phyloP scores from a whole-genome alignment of 2,329 filamentous ascomycete genomes.

The Penicillium polonicum region DNA sequence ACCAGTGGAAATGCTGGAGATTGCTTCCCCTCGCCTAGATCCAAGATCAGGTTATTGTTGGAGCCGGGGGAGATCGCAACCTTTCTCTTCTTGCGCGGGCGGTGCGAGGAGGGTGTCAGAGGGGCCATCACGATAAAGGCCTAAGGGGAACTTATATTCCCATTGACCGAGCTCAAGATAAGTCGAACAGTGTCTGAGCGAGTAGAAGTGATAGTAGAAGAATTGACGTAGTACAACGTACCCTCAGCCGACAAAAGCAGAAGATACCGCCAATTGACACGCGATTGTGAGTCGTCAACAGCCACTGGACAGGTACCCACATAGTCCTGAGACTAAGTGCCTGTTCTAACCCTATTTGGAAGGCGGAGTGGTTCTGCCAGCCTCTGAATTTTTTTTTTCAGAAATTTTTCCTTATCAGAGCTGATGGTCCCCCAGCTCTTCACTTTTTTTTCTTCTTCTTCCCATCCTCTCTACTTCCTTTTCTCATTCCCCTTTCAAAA shows the following conservation, averaged over 20 bases:
- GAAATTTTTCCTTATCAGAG: slow-evolving; percentile 31
- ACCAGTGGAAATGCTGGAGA: slow-evolving; percentile 82
- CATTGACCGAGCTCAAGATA: slow-evolving; percentile 21
- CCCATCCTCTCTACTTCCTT: slow-evolving; percentile 19
- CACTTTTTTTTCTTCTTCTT: slow-evolving; percentile 26
- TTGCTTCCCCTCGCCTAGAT: slow-evolving; percentile 46
- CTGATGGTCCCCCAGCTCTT: slow-evolving; percentile 23
- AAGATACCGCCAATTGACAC: slow-evolving; percentile 13
- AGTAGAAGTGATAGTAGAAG: neutral
- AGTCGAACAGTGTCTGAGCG: neutral
- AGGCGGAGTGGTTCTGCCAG: slow-evolving; percentile 37
- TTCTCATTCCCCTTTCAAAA: slow-evolving; percentile 8
- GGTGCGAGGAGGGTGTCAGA: slow-evolving; percentile 37
- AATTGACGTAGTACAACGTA: slow-evolving; percentile 1
- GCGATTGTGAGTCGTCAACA: slow-evolving; percentile 6
- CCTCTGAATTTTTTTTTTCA: slow-evolving; percentile 30
- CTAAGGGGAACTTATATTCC: slow-evolving; percentile 17
- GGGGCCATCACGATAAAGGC: slow-evolving; percentile 28
- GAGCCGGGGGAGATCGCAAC: slow-evolving; percentile 35
- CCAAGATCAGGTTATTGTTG: slow-evolving; percentile 45
- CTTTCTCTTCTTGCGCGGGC: slow-evolving; percentile 49
- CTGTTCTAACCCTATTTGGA: slow-evolving; percentile 10
- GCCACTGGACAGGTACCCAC: slow-evolving; percentile 24
- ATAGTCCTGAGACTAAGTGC: slow-evolving; percentile 14
- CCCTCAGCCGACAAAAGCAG: neutral